Evolutionary conservation across 805 yeast species (phyloP), one percentile per base, ranked within the genome.

Genomic region (Saccharomyces eubayanus): DNA sequence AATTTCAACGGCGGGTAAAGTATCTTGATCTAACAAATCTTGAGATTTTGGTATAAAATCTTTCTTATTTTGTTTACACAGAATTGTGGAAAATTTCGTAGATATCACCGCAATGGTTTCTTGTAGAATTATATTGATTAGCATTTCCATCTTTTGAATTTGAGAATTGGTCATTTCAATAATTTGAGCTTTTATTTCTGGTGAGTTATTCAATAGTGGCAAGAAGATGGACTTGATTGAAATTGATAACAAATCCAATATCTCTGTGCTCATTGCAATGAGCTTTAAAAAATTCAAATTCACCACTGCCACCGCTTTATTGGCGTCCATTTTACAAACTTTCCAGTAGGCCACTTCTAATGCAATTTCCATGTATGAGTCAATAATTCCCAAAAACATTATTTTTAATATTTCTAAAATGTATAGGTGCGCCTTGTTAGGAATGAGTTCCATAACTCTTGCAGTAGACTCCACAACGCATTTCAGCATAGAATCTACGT

Each of bases 401-500:
- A 87, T 75, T 56, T 87, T 88, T 54, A 87, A 73, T 12, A 91
- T 68, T 56, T 83, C 90, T 47, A 81, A 70, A 0, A 89, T 78
- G 62, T 83, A 80, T 47, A 78, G 83, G 6, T 84, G 77, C 1
- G 87, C 74, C 54, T 78, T 82, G 28, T 73, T 72, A 1, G 92
- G 88, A 0, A 83, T 76, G 41, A 89, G 72, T 65, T 89, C 96
- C 62, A 88, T 77, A 3, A 85, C 75, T 64, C 97, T 76, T 2
- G 91, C 85, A 4, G 89, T 74, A 1, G 91, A 78, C 69, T 90
- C 97, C 36, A 89, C 85, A 6, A 84, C 78, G 16, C 87, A 79
- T 59, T 83, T 84, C 45, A 89, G 72, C 53, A 88, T 78, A 2
- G 75, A 72, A 58, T 88, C 91, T 2, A 87, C 82, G 28, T 75